These are phyloP conservation scores for Fusarium cyanostomum DNA, from an alignment of 2,329 filamentous ascomycete species.

Conservation along the genomic window DNA sequence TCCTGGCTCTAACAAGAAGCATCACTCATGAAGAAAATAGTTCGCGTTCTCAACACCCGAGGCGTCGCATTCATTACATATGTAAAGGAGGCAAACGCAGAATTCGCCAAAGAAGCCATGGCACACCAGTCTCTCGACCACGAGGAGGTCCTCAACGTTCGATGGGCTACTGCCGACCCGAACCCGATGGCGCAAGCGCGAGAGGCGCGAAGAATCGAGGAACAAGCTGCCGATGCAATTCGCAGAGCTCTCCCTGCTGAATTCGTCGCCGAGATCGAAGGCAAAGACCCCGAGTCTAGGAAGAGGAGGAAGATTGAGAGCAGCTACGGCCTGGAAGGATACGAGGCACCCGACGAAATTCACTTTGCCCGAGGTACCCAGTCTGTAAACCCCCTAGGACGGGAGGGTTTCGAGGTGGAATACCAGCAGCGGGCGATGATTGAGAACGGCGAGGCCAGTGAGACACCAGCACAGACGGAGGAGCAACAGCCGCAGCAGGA, in stretches of 20 bases:
- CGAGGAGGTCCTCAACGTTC: slow-evolving; percentile 90
- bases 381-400: slow-evolving; percentile 67
- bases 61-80: slow-evolving; percentile 98
- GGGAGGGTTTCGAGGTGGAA: slow-evolving; percentile 70
- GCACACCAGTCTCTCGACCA: slow-evolving; percentile 92
- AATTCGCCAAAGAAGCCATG: slow-evolving; percentile 96
- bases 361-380: slow-evolving; percentile 86
- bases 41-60: slow-evolving; percentile 84
- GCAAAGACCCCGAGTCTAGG: slow-evolving; percentile 83
- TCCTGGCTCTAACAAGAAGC: not conserved
- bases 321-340: slow-evolving; percentile 87
- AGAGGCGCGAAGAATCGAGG: slow-evolving; percentile 87
- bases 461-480: slow-evolving; percentile 44
- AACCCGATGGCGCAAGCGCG: slow-evolving; percentile 95
- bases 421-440: slow-evolving; percentile 68
- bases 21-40: slow-evolving; percentile 39
- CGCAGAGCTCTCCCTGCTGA: slow-evolving; percentile 86
- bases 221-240: slow-evolving; percentile 95
- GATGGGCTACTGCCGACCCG: slow-evolving; percentile 96
- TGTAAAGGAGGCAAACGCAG: slow-evolving; percentile 85
- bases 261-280: slow-evolving; percentile 94
- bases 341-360: slow-evolving; percentile 92
- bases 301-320: slow-evolving; percentile 92
- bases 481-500: slow-evolving; percentile 52
- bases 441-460: slow-evolving; percentile 62